Evolutionary conservation across 345 rosid genomes (phyloP), one percentile per base, ranked within the genome.

Genomic region (Camelina neglecta): DNA sequence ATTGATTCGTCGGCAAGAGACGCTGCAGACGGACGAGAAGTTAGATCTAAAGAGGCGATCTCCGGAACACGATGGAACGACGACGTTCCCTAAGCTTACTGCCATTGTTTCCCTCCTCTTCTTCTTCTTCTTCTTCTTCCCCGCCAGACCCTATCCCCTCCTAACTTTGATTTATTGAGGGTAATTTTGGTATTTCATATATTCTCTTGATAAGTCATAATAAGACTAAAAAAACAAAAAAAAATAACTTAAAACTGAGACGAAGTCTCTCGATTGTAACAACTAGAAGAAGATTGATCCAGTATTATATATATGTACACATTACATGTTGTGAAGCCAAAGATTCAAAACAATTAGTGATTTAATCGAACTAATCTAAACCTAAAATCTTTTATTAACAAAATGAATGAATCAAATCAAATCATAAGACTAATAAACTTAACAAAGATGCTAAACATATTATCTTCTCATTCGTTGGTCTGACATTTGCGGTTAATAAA

Each of bases 401-500:
- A 48, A 76, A 71, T 55, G 51, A 72, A 72, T 47, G 54, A 69
- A 76, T 76, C 75, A 69, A 72, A 72, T 61, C 26, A 62, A 69
- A 76, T 76, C 75, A 69, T 1, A 68, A 60, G 36, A 39, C 73
- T 74, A 33, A 60, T 23, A 6, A 6, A 35, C 57, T 53, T 23
- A 33, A 50, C 3, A 9, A 29, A 13, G 31, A 73, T 42, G 62
- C 70, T 7, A 7, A 6, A 35, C 38, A 35, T 18, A 18, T 35
- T 35, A 35, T 35, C 38, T 7, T 35, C 16, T 48, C 51, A 20
- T 48, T 48, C 2, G 6, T 57, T 3, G 31, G 49, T 24, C n/a
- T 39, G 73, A 33, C 77, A 78, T 53, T 78, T 78, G 48, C 81
- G 45, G 63, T 51, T 61, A 26, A 83, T 79, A 3, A 87, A 76